These are phyloP conservation scores for Aspergillus affinis DNA, from an alignment of 495 filamentous ascomycete genomes.

Conservation along the genomic window DNA sequence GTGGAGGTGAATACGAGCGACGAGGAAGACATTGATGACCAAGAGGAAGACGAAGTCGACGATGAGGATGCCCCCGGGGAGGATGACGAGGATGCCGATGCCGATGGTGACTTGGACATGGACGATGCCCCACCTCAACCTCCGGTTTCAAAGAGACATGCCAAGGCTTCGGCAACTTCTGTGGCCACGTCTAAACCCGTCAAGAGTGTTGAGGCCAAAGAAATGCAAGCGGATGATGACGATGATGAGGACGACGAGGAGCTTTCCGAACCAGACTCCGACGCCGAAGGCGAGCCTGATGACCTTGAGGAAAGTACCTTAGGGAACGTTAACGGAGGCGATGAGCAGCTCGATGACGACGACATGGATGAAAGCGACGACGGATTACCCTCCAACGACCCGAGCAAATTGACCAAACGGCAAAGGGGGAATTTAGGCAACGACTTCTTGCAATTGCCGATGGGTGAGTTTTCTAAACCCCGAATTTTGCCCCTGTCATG, in stretches of 20 bases:
- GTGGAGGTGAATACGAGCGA: slow-evolving; percentile 63
- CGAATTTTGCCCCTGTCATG: no score
- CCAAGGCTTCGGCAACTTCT: slow-evolving; percentile 27
- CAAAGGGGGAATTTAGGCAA: slow-evolving; percentile 72
- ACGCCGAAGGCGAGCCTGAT: slow-evolving; percentile 52
- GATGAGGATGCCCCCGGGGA: slow-evolving; percentile 48
- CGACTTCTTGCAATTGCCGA: slow-evolving; percentile 82
- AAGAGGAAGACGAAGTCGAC: slow-evolving; percentile 51
- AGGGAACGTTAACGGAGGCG: slow-evolving; percentile 38
- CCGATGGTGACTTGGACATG: slow-evolving; percentile 58
- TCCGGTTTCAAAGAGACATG: slow-evolving; percentile 32
- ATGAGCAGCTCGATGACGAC: slow-evolving; percentile 57
- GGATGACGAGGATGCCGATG: slow-evolving; percentile 57
- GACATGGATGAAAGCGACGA: slow-evolving; percentile 67
- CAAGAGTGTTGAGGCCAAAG: slow-evolving; percentile 59
- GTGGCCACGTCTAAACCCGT: slow-evolving; percentile 34
- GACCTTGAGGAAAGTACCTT: slow-evolving; percentile 48
- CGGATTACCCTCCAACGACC: slow-evolving; percentile 55
- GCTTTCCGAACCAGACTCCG: slow-evolving; percentile 47
- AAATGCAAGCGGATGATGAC: slow-evolving; percentile 56
- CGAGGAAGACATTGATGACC: slow-evolving; percentile 54
- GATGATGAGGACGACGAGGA: slow-evolving; percentile 58
- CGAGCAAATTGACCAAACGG: slow-evolving; percentile 83
- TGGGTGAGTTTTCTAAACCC: slow-evolving; percentile 52
- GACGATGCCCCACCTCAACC: slow-evolving; percentile 50